These are phyloP conservation scores for Dactylonectria estremocensis DNA, from an alignment of 2,329 filamentous ascomycete genomes.

Conservation along the genomic window DNA sequence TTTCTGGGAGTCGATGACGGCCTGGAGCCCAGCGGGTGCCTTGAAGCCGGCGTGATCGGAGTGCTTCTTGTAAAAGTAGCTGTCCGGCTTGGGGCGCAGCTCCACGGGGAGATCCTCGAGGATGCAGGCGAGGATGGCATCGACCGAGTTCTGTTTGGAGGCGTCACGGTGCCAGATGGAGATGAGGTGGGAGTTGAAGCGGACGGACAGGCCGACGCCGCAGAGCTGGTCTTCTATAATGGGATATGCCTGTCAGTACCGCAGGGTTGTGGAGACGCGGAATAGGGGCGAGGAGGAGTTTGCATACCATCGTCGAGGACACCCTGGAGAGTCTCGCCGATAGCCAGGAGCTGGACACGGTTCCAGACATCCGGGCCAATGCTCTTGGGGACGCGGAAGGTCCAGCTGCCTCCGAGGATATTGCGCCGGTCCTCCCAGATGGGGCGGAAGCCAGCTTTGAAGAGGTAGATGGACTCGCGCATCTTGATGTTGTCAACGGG, in stretches of 20 bases:
- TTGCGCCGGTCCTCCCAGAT: conserved; percentile 92
- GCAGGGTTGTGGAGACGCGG: conserved; percentile 17
- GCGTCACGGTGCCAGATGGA: conserved; percentile 95
- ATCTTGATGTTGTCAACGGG: conserved; percentile 83
- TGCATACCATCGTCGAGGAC: conserved; percentile 78
- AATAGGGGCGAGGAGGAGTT: neutral
- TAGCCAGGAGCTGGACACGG: conserved; percentile 84
- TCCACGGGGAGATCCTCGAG: conserved; percentile 81
- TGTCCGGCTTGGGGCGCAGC: conserved; percentile 78
- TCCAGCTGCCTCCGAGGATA: conserved; percentile 89
- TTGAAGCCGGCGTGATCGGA: conserved; percentile 89
- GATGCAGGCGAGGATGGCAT: conserved; percentile 80
- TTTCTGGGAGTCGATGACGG: conserved; percentile 70
- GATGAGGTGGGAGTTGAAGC: conserved; percentile 91
- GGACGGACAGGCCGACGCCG: conserved; percentile 87
- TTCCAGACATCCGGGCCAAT: conserved; percentile 84
- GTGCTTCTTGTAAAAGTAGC: conserved; percentile 92
- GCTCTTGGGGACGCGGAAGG: conserved; percentile 88
- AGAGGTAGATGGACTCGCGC: conserved; percentile 84
- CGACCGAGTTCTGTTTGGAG: conserved; percentile 83
- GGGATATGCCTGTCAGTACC: conserved; percentile 22
- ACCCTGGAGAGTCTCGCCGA: conserved; percentile 84
- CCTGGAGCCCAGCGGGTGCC: conserved; percentile 71
- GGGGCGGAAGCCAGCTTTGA: conserved; percentile 83
- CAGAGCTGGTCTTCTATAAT: conserved; percentile 85